Base-by-base conservation (phyloP, 2,329 filamentous ascomycete species). In the Aureobasidium sp. region DNA sequence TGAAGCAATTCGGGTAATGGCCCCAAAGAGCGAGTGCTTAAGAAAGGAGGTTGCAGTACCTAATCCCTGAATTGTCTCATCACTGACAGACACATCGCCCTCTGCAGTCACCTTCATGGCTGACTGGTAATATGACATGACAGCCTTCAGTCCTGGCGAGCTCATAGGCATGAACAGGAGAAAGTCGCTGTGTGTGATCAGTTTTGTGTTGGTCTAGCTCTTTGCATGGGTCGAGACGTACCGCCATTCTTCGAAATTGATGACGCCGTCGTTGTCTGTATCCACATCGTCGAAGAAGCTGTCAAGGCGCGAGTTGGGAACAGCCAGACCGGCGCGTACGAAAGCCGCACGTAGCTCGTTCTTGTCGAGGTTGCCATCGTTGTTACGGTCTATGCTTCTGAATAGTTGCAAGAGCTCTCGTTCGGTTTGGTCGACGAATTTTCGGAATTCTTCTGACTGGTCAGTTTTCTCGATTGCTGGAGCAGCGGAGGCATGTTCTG, bases 241-340 rank as follows among this genome's bases (percentile, higher is more conserved):
- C 91, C 91, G 85, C 93, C 93, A 97, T 78, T 98, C 93, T 60
- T 89, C 84, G 70, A 95, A 97, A 58, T 79, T 90, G 61, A 97
- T 95, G 58, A 76, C 74, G 2, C 90, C 90, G 68, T 98, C 90
- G 61, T 85, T 80, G 71, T 98, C 91, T 65, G 81, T 79, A 68
- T 98, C 93, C 62, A 98, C 86, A 66, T 95, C 86, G 59, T 80
- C 74, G 66, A 98, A 96, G 73, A 98, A 97, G 58, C 83, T 80
- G 58, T 88, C 80, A 40, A 98, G 74, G 64, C 89, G 86, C 52
- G 83, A 80, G 60, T 77, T 83, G 19, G 90, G 86, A 11, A 97
- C 85, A 7, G 82, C 79, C 47, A 98, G 76, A 29, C 90, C 90
- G 34, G 88, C 86, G 49, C 77, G 79, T 56, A 83, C 76, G 65